Percentiles rank a stretch among this genome's conserved stretches.
These are phyloP conservation scores for Linnemannia zychae DNA, from an alignment of 192 early-diverging fungal species.

Conservation along the genomic window DNA sequence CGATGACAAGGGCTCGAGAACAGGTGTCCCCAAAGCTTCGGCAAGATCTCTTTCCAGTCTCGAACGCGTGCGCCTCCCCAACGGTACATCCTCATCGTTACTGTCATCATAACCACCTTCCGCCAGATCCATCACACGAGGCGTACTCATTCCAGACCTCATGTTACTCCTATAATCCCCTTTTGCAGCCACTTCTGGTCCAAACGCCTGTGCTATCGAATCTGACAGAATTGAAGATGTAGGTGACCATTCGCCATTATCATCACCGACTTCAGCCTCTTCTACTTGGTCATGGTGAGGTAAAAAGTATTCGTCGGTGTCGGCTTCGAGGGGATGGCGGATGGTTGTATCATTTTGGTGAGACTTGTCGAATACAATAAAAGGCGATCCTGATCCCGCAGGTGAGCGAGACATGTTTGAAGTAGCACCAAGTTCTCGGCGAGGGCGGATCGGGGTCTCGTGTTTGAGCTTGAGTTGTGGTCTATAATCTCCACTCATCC, in stretches of 20 bases:
- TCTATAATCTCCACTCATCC: background rate
- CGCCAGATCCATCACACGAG: slow-evolving; percentile 6
- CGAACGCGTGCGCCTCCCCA: background rate
- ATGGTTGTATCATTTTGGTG: background rate
- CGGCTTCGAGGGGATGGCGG: background rate
- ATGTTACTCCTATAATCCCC: background rate
- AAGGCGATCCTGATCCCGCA: background rate
- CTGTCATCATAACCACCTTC: background rate
- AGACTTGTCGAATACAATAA: background rate
- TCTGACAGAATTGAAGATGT: background rate
- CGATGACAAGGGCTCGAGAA: background rate
- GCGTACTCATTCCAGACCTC: background rate
- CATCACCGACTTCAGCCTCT: background rate
- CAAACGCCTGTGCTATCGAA: slow-evolving; percentile 21
- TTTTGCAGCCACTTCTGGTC: background rate
- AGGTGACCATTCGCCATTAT: background rate
- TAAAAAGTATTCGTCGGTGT: background rate
- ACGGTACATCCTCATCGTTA: background rate
- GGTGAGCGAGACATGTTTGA: background rate
- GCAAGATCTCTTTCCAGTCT: slow-evolving; percentile 7
- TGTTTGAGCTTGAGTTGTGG: background rate
- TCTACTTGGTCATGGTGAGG: background rate
- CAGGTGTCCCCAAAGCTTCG: slow-evolving; percentile 24
- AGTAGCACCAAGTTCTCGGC: background rate
- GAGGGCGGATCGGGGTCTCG: background rate